Evolutionary conservation across 805 yeast species (phyloP).

Genomic region (Ogataea corticis): DNA sequence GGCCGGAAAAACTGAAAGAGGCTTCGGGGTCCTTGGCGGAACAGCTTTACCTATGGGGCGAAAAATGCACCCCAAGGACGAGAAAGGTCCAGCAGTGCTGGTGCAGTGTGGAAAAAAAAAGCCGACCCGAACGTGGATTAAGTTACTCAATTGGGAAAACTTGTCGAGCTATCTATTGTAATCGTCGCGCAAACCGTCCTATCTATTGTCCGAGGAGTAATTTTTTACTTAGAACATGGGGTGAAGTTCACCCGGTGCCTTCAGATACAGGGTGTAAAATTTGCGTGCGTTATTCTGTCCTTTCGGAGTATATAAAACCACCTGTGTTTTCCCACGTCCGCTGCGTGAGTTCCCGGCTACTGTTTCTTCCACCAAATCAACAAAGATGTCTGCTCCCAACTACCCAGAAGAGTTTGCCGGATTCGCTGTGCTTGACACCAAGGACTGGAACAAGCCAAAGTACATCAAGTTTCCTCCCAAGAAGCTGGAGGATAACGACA

Average conservation of each 20-base stretch:
- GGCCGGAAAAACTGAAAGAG: slow-evolving; percentile 1
- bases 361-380: background rate
- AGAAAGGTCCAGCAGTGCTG: background rate
- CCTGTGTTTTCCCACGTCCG: too few relatives aligned
- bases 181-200: background rate
- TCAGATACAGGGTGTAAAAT: background rate
- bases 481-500: slow-evolving; percentile 43
- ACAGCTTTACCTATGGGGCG: background rate
- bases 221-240: slow-evolving; percentile 1
- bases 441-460: slow-evolving; percentile 58
- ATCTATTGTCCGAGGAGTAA: background rate
- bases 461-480: slow-evolving; percentile 52
- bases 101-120: background rate
- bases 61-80: slow-evolving; percentile 4
- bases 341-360: too few relatives aligned
- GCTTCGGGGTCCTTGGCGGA: slow-evolving; percentile 1
- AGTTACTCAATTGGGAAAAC: background rate
- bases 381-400: slow-evolving; percentile 23
- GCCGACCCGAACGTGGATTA: background rate
- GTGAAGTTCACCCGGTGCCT: background rate
- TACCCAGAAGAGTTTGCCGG: slow-evolving; percentile 65
- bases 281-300: background rate
- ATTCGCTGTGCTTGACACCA: slow-evolving; percentile 47
- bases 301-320: too few relatives aligned
- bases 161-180: slow-evolving; percentile 1